Conservation (phyloP, 805 yeast genomes). For the Teunomyces panamensis region DNA sequence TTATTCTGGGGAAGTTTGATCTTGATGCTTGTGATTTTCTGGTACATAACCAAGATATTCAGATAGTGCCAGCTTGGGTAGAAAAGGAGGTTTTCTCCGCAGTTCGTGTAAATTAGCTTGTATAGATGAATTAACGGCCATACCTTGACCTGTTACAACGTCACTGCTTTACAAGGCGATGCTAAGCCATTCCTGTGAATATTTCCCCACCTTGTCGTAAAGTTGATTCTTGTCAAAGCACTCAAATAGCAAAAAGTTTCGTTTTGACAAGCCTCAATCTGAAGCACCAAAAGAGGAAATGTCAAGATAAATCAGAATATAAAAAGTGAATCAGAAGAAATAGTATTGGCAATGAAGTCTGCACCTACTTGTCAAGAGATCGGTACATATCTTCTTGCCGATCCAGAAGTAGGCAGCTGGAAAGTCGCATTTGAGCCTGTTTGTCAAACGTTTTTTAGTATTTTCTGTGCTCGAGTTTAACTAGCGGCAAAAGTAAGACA, state of each 20-base stretch:
- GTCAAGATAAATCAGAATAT: neutral
- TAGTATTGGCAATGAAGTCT: neutral
- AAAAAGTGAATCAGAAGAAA: neutral
- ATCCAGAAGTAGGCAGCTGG: neutral
- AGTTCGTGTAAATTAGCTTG: slow-evolving; percentile 1
- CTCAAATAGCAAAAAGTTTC: no score
- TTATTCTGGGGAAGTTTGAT: slow-evolving; percentile 75
- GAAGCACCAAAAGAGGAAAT: neutral
- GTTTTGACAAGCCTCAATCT: neutral
- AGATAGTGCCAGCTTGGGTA: slow-evolving; percentile 30
- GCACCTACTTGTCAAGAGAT: neutral
- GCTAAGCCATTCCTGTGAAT: neutral
- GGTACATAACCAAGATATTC: slow-evolving; percentile 62
- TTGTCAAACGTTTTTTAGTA: neutral
- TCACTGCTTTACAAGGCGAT: neutral
- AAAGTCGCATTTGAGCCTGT: neutral
- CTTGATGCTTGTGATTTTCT: slow-evolving; percentile 63
- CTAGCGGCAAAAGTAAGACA: neutral
- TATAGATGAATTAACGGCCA: slow-evolving; percentile 1
- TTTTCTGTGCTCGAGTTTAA: neutral
- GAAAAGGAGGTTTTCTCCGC: neutral
- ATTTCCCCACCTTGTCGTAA: neutral
- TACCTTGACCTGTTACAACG: neutral
- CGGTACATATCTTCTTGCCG: neutral
- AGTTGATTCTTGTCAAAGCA: no score